Evolutionary conservation across 2,329 filamentous ascomycete species (phyloP).

Genomic region (Gliomastix tumulicola): DNA sequence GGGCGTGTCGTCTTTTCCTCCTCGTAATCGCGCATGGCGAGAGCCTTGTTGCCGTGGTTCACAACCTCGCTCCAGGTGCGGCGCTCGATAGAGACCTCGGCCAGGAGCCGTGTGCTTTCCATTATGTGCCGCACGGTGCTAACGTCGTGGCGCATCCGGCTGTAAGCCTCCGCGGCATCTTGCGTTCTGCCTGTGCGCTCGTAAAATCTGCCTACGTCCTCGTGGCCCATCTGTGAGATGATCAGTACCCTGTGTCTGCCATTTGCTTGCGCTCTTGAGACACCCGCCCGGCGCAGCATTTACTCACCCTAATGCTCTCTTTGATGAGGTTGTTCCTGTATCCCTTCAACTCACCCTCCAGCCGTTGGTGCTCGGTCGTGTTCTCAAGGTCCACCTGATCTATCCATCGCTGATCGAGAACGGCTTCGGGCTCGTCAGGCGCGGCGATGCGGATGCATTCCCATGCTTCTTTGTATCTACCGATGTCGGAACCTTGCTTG

Average conservation of each 20-base stretch:
- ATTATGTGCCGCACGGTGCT: slow-evolving; percentile 76
- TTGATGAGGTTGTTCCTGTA: slow-evolving; percentile 98
- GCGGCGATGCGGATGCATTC: slow-evolving; percentile 56
- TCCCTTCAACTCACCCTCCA: slow-evolving; percentile 79
- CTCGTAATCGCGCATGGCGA: slow-evolving; percentile 36
- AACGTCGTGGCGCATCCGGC: slow-evolving; percentile 85
- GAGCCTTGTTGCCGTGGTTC: slow-evolving; percentile 56
- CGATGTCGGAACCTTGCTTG: slow-evolving; percentile 67
- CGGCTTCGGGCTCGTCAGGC: slow-evolving; percentile 61
- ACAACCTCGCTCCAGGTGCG: slow-evolving; percentile 69
- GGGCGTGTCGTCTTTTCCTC: slow-evolving; percentile 38
- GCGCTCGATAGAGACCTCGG: slow-evolving; percentile 68
- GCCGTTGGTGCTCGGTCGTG: slow-evolving; percentile 61
- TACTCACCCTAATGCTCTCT: slow-evolving; percentile 80
- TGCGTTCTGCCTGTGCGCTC: slow-evolving; percentile 70
- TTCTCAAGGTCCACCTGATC: slow-evolving; percentile 59
- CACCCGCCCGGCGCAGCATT: too few species aligned
- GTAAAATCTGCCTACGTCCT: slow-evolving; percentile 81
- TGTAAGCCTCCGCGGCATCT: slow-evolving; percentile 69
- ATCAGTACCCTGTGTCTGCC: background rate
- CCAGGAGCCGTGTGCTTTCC: slow-evolving; percentile 73
- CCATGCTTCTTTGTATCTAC: slow-evolving; percentile 62
- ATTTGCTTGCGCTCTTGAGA: background rate
- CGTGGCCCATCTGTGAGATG: slow-evolving; percentile 73
- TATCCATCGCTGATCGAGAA: slow-evolving; percentile 69